Evolutionary conservation across 2,329 filamentous ascomycete species (phyloP), one percentile per base, ranked within the genome.

Genomic region (Sporothrix globosa): DNA sequence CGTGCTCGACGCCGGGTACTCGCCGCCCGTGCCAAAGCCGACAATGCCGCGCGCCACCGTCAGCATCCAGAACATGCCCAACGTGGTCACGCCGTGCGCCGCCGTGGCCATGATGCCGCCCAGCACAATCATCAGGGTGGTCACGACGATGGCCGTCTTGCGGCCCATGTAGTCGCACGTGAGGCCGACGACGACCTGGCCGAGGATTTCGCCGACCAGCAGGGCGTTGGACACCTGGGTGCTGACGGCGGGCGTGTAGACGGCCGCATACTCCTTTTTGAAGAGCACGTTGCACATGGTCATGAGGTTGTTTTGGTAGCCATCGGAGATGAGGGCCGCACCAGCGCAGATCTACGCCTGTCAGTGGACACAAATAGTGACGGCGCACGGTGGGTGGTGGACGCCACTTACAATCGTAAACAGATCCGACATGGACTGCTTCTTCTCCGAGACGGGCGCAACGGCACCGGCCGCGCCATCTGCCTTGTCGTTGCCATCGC

Each of bases 171-270:
- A 80, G 75, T 86, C 85, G 73, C 84, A 83, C 6, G 84, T 76
- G 7, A 83, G 77, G 2, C 85, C 84, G 72, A 87, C 87, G 73
- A 82, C 77, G 14, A 87, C 75, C 81, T 87, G 87, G 68, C 86
- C 86, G 58, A 86, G 77, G 69, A 86, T 85, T 76, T 85, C 83
- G 53, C 86, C 86, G 58, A 87, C 82, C 2, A 87, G 78, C 73
- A 84, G 85, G 1, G 85, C 82, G 73, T 88, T 87, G 56, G 83
- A 84, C 2, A 88, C 76, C 56, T 78, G 77, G 0, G 80, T 81
- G 73, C 79, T 81, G 58, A 81, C 76, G 0, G 71, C 67, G 0
- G 75, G 71, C 1, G 78, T 80, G 70, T 78, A 80, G 19, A 78
- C 75, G 17, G 76, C 71, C 0, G 77, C 76, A 54, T 80, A 80